These are phyloP conservation scores for Ganoderma lingzhi DNA, from an alignment of 1,284 basidiomycete species.

Conservation along the genomic window DNA sequence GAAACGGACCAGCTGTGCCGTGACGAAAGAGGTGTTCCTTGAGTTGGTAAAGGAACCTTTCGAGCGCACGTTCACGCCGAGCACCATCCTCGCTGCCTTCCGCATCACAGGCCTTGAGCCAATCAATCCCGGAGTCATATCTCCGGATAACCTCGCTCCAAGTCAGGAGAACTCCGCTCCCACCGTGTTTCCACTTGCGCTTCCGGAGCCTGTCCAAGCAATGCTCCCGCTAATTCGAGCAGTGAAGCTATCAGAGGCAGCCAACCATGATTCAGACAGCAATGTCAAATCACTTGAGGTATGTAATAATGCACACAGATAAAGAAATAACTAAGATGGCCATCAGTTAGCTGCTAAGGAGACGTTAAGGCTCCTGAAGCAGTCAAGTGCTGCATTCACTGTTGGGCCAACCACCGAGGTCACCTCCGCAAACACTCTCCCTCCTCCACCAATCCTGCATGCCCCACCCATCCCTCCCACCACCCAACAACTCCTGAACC, in stretches of 20 bases:
- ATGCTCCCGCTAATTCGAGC: not conserved
- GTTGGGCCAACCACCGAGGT: not conserved
- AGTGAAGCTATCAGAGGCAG: not conserved
- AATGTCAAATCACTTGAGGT: not conserved
- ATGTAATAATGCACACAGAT: not conserved
- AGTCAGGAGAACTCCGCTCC: conserved; percentile 1
- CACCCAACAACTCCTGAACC: not conserved
- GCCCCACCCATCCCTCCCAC: not conserved
- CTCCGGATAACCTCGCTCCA: not conserved
- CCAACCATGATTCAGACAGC: not conserved
- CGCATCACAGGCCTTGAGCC: too few species aligned
- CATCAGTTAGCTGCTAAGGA: not conserved
- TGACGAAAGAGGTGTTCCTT: not conserved
- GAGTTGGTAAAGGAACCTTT: conserved; percentile 1
- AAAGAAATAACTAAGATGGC: not conserved
- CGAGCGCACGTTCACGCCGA: not conserved
- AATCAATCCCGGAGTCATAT: not conserved
- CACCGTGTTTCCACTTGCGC: not conserved
- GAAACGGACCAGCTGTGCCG: not conserved
- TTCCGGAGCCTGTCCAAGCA: conserved; percentile 1
- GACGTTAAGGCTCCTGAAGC: not conserved
- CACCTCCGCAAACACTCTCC: not conserved
- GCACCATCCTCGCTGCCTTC: not conserved
- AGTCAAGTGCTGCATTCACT: not conserved
- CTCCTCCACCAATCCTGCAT: not conserved